phyloP scores from a whole-genome alignment of 805 yeast species.

The Candida patagonica region DNA sequence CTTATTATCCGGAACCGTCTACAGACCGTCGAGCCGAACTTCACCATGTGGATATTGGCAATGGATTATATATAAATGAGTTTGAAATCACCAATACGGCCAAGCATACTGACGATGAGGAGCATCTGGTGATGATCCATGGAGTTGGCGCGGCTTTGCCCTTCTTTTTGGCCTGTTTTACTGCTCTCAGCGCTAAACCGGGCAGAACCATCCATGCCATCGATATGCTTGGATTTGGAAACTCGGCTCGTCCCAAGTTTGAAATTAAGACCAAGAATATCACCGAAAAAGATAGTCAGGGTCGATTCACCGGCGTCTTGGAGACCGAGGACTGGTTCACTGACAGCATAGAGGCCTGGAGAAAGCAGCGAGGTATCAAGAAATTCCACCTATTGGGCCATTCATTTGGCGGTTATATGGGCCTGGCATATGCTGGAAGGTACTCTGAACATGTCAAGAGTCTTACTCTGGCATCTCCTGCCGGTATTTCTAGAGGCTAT shows the following conservation, averaged over 20 bases:
- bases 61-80: slow-evolving; percentile 58
- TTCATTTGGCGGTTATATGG: slow-evolving; percentile 85
- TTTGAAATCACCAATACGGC: slow-evolving; percentile 38
- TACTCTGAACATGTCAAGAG: slow-evolving; percentile 55
- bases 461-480: slow-evolving; percentile 80
- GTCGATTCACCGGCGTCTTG: slow-evolving; percentile 25
- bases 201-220: slow-evolving; percentile 75
- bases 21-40: slow-evolving; percentile 29
- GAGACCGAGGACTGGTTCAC: slow-evolving; percentile 56
- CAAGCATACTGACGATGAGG: slow-evolving; percentile 22
- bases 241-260: slow-evolving; percentile 65
- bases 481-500: slow-evolving; percentile 50
- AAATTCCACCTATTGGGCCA: slow-evolving; percentile 66
- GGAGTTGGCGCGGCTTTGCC: slow-evolving; percentile 94
- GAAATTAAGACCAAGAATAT: slow-evolving; percentile 20
- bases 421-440: slow-evolving; percentile 55
- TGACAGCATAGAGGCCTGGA: slow-evolving; percentile 59
- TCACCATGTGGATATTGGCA: slow-evolving; percentile 40
- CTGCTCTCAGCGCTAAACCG: slow-evolving; percentile 31
- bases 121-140: slow-evolving; percentile 66
- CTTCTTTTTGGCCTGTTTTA: slow-evolving; percentile 65
- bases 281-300: slow-evolving; percentile 22
- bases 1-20: slow-evolving; percentile 34
- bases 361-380: slow-evolving; percentile 38
- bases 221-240: slow-evolving; percentile 86